Evolutionary conservation across 108 stramenopile genomes (phyloP).

Genomic region (Skeletonema menzelii): DNA sequence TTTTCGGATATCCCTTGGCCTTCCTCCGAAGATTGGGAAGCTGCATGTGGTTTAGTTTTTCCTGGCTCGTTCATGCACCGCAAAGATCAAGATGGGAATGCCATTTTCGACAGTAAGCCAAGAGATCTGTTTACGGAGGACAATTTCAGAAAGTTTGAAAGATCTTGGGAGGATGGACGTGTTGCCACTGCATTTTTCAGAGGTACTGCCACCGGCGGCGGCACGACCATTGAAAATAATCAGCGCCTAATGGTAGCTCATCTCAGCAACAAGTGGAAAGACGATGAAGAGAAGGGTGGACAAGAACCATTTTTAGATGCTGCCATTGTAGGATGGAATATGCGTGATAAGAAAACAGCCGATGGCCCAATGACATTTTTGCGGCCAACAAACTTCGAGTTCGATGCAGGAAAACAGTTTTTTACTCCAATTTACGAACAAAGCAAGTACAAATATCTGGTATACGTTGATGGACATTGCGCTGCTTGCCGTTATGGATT

Average conservation of each 20-base stretch:
- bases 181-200: constrained; percentile 97
- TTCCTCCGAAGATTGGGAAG: constrained; percentile 99
- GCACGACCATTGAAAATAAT: constrained; percentile 94
- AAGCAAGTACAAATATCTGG: constrained; percentile 94
- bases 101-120: constrained; percentile 75
- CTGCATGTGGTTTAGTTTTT: constrained; percentile 89
- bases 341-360: constrained; percentile 95
- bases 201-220: constrained; percentile 98
- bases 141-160: constrained; percentile 96
- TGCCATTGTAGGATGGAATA: constrained; percentile 97
- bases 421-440: constrained; percentile 99
- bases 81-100: constrained; percentile 66
- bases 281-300: constrained; percentile 84
- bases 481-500: constrained; percentile 99
- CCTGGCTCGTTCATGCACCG: constrained; percentile 82
- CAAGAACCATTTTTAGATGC: constrained; percentile 93
- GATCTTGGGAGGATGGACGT: constrained; percentile 92
- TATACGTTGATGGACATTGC: constrained; percentile 99
- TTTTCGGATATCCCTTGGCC: constrained; percentile 99
- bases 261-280: constrained; percentile 85
- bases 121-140: constrained; percentile 98
- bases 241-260: constrained; percentile 93
- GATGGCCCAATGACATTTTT: constrained; percentile 90
- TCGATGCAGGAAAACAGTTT: constrained; percentile 90
- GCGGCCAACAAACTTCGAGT: constrained; percentile 76